These are phyloP conservation scores for Panellus pusillus DNA, from an alignment of 768 basidiomycete species.

Conservation along the genomic window DNA sequence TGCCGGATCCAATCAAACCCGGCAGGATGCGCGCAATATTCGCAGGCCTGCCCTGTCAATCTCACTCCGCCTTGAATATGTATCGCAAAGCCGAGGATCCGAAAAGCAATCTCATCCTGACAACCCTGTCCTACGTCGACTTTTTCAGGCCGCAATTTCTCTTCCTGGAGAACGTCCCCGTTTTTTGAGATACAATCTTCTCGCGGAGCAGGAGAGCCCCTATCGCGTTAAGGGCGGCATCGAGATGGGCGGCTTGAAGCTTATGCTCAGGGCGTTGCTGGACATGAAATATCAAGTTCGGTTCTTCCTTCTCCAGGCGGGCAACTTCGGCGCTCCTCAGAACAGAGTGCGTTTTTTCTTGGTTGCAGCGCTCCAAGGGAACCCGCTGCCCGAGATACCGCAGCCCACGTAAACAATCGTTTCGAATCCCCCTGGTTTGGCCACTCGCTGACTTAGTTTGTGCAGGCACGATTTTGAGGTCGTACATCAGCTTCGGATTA, in stretches of 20 bases:
- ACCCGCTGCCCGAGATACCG: conserved; percentile 50
- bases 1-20: conserved; percentile 49
- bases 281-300: conserved; percentile 70
- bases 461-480: conserved; percentile 45
- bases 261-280: conserved; percentile 58
- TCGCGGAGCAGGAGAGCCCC: conserved; percentile 36
- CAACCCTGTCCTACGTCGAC: conserved; percentile 41
- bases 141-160: conserved; percentile 40
- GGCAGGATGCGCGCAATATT: conserved; percentile 61
- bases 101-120: too few relatives aligned
- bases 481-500: conserved; percentile 48
- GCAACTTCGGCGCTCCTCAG: conserved; percentile 59
- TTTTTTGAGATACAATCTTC: conserved; percentile 44
- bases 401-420: conserved; percentile 40
- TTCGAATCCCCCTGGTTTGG: background rate
- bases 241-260: conserved; percentile 72
- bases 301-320: conserved; percentile 51
- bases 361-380: conserved; percentile 44
- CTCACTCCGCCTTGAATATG: conserved; percentile 74
- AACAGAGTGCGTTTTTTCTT: conserved; percentile 54
- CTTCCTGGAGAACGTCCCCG: conserved; percentile 56
- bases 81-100: conserved; percentile 35
- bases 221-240: conserved; percentile 63
- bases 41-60: conserved; percentile 80
- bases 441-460: background rate